These are phyloP conservation scores for Thalassiosira profunda DNA, from an alignment of 108 stramenopile species.

Conservation along the genomic window DNA sequence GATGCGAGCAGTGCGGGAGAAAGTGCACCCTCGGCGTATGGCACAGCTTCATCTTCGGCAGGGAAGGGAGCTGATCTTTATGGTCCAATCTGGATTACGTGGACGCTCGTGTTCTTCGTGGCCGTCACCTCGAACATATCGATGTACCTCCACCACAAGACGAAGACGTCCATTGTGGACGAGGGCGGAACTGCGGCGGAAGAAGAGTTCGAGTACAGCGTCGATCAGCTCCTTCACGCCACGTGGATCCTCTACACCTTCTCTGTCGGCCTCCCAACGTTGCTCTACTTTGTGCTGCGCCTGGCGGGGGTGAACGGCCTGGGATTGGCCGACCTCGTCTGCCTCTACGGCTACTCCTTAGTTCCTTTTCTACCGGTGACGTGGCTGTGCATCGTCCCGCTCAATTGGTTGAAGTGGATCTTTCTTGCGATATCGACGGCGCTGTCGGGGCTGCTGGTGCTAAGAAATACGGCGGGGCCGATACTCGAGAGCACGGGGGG, in stretches of 20 bases:
- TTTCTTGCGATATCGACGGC: conserved; percentile 56
- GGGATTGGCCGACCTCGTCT: conserved; percentile 63
- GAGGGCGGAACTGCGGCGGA: conserved; percentile 46
- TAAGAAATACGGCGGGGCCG: conserved; percentile 69
- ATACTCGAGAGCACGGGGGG: conserved; percentile 42
- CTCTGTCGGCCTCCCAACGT: conserved; percentile 57
- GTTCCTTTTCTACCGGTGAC: conserved; percentile 74
- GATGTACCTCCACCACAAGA: conserved; percentile 47
- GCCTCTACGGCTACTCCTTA: conserved; percentile 83
- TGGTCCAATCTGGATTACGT: conserved; percentile 87
- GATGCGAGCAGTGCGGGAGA: too few species aligned
- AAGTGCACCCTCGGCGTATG: neutral
- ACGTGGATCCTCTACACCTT: conserved; percentile 57
- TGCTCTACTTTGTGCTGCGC: conserved; percentile 63
- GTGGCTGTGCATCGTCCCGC: conserved; percentile 62
- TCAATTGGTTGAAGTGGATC: conserved; percentile 59
- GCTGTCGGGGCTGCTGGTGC: conserved; percentile 61
- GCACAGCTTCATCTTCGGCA: neutral
- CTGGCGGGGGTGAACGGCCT: conserved; percentile 49
- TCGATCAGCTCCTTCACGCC: conserved; percentile 75
- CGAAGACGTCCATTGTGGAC: conserved; percentile 3
- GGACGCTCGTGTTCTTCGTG: conserved; percentile 78
- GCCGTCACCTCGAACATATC: conserved; percentile 71
- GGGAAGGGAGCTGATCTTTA: conserved; percentile 88
- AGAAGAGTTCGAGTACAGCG: conserved; percentile 83